These are phyloP conservation scores for Kalaharituber pfeilii DNA, from an alignment of 2,329 filamentous ascomycete species.

Conservation along the genomic window DNA sequence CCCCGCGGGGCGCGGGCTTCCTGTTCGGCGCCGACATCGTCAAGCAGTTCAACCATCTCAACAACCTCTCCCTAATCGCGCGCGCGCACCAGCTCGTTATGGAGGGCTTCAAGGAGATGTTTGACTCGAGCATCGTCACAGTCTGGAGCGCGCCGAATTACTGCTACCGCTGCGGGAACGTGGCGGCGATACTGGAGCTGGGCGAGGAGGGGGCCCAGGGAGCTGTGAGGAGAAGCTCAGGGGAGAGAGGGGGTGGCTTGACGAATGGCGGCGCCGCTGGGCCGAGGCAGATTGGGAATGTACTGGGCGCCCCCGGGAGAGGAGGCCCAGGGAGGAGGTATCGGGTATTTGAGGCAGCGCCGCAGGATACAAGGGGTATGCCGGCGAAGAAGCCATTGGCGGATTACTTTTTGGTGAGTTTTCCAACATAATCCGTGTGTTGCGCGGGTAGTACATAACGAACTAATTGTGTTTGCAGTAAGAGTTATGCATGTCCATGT, in stretches of 20 bases:
- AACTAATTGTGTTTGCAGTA: too few species aligned
- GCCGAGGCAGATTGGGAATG: conserved; percentile 27
- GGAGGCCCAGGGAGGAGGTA: conserved; percentile 74
- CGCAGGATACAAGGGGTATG: conserved; percentile 92
- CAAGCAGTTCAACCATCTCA: conserved; percentile 85
- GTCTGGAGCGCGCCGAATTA: conserved; percentile 98
- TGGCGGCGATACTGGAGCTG: conserved; percentile 84
- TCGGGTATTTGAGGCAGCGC: conserved; percentile 87
- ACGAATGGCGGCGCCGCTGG: conserved; percentile 33
- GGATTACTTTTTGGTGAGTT: conserved; percentile 65
- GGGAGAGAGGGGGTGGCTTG: conserved; percentile 42
- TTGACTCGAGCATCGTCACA: conserved; percentile 84
- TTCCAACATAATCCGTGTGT: not conserved
- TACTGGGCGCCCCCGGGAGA: conserved; percentile 31
- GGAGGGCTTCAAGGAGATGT: conserved; percentile 99
- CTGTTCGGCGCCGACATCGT: conserved; percentile 92
- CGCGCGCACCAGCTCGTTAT: conserved; percentile 94
- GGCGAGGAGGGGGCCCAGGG: conserved; percentile 56
- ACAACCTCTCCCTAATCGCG: conserved; percentile 80
- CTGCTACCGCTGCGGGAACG: conserved; percentile 90
- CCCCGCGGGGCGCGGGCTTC: conserved; percentile 85
- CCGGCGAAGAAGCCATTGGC: conserved; percentile 96
- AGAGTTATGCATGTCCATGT: too few species aligned
- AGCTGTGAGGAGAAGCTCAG: conserved; percentile 53
- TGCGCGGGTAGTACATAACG: too few species aligned